Base-by-base conservation (phyloP, 2,329 filamentous ascomycete genomes). In the Eutypella sp. region DNA sequence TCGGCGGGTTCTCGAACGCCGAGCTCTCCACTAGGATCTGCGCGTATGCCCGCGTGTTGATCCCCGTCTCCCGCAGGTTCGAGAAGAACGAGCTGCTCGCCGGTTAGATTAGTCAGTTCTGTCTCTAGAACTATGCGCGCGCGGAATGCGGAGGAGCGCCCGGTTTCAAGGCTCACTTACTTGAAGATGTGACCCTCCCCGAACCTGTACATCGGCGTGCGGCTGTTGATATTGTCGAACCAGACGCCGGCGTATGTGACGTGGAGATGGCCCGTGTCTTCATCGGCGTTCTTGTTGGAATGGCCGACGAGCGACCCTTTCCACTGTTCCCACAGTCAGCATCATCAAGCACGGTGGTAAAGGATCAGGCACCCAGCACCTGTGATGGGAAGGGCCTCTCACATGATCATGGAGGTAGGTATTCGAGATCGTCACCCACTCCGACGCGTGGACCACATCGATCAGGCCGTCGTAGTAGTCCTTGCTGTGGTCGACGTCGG, bases 391-490 rank as follows among this genome's bases (percentile, higher is more conserved):
- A 54, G 52, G 39, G 48, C 51, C 52, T 19, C 55, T 58, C 44
- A 53, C 48, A 70, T 82, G 77, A 44, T 81, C 63, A 41, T 62
- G 58, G 16, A 63, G 45, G 36, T 57, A 54, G 3, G 59, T 66
- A 64, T 66, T 70, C 48, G 61, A 67, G 31, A 67, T 53, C 19
- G 64, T 78, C 44, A 79, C 62, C 57, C 66, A 81, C 65, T 82
- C 77, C 2, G 73, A 67, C 20, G 70, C 78, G 54, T 79, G 76
- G 47, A 75, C 80, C 34, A 80, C 66, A 49, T 83, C 79, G 33
- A 78, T 62, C 1, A 81, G 69, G n/a, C 78, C 78, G 46, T 82
- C 79, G 58, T 78, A 82, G 64, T 75, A 78, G 62, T 82, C 78
- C 61, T 82, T 82, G 64, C 71, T 72, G 51, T 81, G 71, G 45